Conservation (phyloP, 2,329 filamentous ascomycete genomes). For the Penicillium sp. region DNA sequence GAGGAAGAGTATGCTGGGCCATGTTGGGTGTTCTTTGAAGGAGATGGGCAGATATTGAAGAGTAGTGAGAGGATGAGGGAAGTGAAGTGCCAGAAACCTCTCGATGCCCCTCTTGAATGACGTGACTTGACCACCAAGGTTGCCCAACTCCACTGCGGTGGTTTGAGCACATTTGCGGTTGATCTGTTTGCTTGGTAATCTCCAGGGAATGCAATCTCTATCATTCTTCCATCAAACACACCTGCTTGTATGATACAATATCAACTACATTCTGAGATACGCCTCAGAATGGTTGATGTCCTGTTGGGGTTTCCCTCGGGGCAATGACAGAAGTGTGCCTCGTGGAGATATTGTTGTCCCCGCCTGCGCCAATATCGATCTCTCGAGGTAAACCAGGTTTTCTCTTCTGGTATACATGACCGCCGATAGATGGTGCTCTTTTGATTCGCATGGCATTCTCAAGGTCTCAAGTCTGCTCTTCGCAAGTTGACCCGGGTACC, state of each 20-base stretch:
- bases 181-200: background rate
- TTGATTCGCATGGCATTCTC: too few species aligned
- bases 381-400: too few species aligned
- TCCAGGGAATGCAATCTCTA: background rate
- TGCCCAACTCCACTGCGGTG: slow-evolving; percentile 6
- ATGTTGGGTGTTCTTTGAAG: slow-evolving; percentile 17
- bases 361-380: too few species aligned
- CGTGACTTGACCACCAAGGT: background rate
- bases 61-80: background rate
- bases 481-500: background rate
- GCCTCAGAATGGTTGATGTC: too few species aligned
- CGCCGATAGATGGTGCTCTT: too few species aligned
- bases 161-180: slow-evolving; percentile 23
- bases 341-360: too few species aligned
- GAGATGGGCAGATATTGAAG: background rate
- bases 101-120: background rate
- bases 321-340: too few species aligned
- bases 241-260: too few species aligned
- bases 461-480: background rate
- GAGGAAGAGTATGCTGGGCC: slow-evolving; percentile 62
- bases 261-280: background rate
- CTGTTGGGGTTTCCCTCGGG: too few species aligned
- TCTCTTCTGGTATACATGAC: too few species aligned
- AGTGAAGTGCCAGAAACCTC: background rate
- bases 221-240: too few species aligned